Conservation (phyloP, 306 rosid species). For the Crotalaria pallida region DNA sequence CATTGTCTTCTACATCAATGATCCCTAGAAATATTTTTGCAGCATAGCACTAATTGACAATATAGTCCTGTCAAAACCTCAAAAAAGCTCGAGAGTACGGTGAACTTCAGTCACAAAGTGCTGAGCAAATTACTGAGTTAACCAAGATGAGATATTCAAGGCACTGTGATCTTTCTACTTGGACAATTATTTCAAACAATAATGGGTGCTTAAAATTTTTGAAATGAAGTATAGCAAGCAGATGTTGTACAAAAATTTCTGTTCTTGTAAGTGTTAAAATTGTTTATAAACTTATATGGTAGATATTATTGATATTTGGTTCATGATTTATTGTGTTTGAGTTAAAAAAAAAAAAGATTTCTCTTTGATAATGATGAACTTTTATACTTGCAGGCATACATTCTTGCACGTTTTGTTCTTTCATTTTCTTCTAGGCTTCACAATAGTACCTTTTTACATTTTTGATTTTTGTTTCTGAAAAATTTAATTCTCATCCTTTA, state of each 20-base stretch:
- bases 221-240: background rate
- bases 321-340: background rate
- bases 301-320: background rate
- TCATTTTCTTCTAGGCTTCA: background rate
- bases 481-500: too few species aligned
- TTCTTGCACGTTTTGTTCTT: background rate
- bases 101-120: background rate
- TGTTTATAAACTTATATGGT: background rate
- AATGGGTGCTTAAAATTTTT: background rate
- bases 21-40: constrained; percentile 5
- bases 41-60: background rate
- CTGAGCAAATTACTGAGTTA: background rate
- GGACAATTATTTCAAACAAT: background rate
- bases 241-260: background rate
- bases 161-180: background rate
- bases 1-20: background rate
- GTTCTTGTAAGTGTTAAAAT: background rate
- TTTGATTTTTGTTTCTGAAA: too few species aligned
- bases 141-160: background rate
- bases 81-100: background rate
- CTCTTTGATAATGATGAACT: background rate
- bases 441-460: background rate
- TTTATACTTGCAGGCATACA: background rate
- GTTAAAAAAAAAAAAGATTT: too few species aligned
- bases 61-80: background rate